Base-by-base conservation (phyloP, 2,329 filamentous ascomycete species). In the Exophiala dermatitidis region DNA sequence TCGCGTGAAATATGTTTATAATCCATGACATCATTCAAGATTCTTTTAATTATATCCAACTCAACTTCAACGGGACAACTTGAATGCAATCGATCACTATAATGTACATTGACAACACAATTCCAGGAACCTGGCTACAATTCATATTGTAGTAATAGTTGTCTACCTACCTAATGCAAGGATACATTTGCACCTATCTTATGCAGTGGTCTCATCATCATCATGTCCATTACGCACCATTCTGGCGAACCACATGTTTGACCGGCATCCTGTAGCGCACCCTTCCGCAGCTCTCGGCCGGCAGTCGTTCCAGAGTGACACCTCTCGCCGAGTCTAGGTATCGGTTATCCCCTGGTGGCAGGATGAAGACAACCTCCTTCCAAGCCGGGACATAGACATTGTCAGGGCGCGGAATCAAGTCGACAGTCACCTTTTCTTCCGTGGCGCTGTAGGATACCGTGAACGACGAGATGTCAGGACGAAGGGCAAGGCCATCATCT, bases 401-500 rank as follows among this genome's bases (percentile, higher is more conserved):
- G 7, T 66, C 64, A 5, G 71, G 57, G 28, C 70, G 66, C n/a
- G 67, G 65, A 19, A 62, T 59, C n/a, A 77, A 72, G 1, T 64
- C 63, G 1, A 81, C 71, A 33, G 60, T 54, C 0, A 81, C 68
- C 51, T 73, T 69, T 8, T 71, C 68, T 2, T 71, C 67, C 0
- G 72, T 75, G 1, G 72, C 72, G 36, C 66, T 66, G 56, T 78
- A 79, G 29, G 51, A 65, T 31, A 78, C 38, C 0, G 65, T 72
- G 56, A 76, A 77, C 4, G 57, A 65, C 0, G 74, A 71, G 26
- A 76, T 71, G 12, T 63, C 60, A 2, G 71, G 67, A 3, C 67
- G 54, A 5, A 72, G 69, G 5, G 77, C 75, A 30, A 81, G 72
- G 0, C 78, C 79, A 64, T 82, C 78, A 56, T 82, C 79, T 62